Evolutionary conservation across 1,284 basidiomycete species (phyloP).

Genomic region (Malassezia vespertilionis): DNA sequence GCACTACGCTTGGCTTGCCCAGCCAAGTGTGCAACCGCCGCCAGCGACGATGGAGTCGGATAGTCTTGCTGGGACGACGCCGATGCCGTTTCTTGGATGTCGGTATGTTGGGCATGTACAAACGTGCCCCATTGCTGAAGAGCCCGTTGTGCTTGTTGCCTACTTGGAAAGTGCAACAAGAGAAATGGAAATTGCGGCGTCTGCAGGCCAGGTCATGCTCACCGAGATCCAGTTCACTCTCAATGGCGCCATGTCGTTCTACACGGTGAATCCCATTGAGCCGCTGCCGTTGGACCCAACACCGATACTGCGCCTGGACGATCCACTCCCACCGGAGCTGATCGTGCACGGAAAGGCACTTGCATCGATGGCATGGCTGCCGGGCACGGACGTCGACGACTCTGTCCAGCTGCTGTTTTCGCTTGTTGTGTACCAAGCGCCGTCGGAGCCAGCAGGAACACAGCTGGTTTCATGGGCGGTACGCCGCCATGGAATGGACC

Average conservation of each 20-base stretch:
- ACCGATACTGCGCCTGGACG: not conserved
- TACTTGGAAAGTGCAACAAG: not conserved
- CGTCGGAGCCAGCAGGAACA: not conserved
- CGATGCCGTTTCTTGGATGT: not conserved
- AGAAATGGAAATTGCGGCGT: too few species aligned
- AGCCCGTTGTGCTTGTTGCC: constrained; percentile 5
- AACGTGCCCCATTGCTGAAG: not conserved
- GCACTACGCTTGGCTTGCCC: not conserved
- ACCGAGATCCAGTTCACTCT: constrained; percentile 7
- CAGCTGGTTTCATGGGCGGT: not conserved
- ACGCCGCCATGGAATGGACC: not conserved
- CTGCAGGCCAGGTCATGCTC: too few species aligned
- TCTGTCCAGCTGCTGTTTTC: not conserved
- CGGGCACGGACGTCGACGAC: not conserved
- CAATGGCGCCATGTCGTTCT: constrained; percentile 10
- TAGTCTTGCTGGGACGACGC: not conserved
- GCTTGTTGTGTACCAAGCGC: not conserved
- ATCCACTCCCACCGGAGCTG: not conserved
- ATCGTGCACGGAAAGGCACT: not conserved
- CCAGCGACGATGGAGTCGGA: constrained; percentile 9
- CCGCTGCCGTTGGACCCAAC: not conserved
- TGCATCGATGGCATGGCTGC: not conserved
- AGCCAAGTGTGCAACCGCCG: constrained; percentile 8
- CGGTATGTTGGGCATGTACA: not conserved
- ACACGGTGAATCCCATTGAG: not conserved